A percentile compares a stretch with the other conserved stretches of the same genome.
Conservation (phyloP, 108 stramenopile genomes). For the Skeletonema grethae region DNA sequence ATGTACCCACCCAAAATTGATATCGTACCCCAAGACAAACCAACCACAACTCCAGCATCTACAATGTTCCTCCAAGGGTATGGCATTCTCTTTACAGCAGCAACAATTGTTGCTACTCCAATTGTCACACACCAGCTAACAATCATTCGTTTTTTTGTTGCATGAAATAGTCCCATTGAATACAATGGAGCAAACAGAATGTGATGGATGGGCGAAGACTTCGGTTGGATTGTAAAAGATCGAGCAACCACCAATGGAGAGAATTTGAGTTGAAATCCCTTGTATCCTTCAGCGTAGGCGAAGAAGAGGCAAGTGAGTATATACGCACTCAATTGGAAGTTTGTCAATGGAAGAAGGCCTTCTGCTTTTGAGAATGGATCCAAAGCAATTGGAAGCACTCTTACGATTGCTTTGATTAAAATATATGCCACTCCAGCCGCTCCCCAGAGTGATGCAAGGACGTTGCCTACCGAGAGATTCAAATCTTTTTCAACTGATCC, state of each 20-base stretch:
- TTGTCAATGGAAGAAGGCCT: slow-evolving; percentile 54
- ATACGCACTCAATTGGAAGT: slow-evolving; percentile 75
- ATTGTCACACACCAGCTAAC: slow-evolving; percentile 86
- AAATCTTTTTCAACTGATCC: slow-evolving; percentile 19
- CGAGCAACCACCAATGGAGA: slow-evolving; percentile 93
- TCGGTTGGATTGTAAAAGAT: slow-evolving; percentile 74
- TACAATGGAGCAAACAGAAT: slow-evolving; percentile 88
- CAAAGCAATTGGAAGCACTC: slow-evolving; percentile 91
- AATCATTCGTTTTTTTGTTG: slow-evolving; percentile 86
- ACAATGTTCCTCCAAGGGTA: slow-evolving; percentile 93
- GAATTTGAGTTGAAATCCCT: slow-evolving; percentile 95
- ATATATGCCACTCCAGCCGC: slow-evolving; percentile 85
- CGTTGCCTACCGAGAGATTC: slow-evolving; percentile 32
- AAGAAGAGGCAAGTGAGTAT: slow-evolving; percentile 70
- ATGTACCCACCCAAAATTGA: slow-evolving; percentile 75
- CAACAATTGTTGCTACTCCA: slow-evolving; percentile 89
- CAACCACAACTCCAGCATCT: slow-evolving; percentile 95
- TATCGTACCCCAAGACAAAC: slow-evolving; percentile 84
- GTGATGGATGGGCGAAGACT: slow-evolving; percentile 49
- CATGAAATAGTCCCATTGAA: slow-evolving; percentile 93
- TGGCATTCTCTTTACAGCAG: slow-evolving; percentile 85
- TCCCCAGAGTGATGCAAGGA: slow-evolving; percentile 80
- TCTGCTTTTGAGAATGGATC: slow-evolving; percentile 73
- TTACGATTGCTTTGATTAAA: slow-evolving; percentile 82
- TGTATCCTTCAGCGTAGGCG: slow-evolving; percentile 96